Evolutionary conservation across 2,329 filamentous ascomycete genomes (phyloP), one percentile per base, ranked within the genome.

Genomic region (Orbilia blumenaviensis): DNA sequence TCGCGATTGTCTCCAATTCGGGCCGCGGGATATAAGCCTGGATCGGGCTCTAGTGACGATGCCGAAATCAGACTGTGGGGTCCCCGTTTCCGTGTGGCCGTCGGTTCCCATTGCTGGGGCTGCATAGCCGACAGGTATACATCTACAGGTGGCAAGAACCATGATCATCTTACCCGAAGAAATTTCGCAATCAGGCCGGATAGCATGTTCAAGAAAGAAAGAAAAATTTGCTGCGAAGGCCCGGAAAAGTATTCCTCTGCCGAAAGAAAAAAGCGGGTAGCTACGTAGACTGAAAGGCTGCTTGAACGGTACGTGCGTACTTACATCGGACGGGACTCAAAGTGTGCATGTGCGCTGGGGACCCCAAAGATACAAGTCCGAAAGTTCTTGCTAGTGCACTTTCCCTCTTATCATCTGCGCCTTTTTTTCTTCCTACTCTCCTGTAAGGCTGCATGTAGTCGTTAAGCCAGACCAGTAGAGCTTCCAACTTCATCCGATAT

Each of bases 401-500:
- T 32, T 54, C 34, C 21, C 48, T 34, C 27, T 72, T 72, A 72
- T 72, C 67, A 64, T 29, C 18, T 69, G 42, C 23, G 66, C 18
- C 34, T 69, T 54, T 69, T 69, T 69, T 60, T 61, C 25, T 25
- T 38, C 52, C n/a, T 21, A 12, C 58, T 25, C 29, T 63, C 36
- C 41, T 48, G 58, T 63, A 48, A 44, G 58, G 41, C 58, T 63
- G 41, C 44, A 46, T 63, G 27, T 46, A 34, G 23, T 61, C 52
- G 52, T 29, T 16, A 46, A 18, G 27, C 44, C 27, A 34, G 25
- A 18, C 27, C 16, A n/a, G 27, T 34, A 32, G 38, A 48, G 52
- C 52, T 66, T 74, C 63, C 62, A 66, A 67, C 60, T 67, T 75
- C 61, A 75, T 75, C 69, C 62, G 69, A 75, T 75, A 74, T 74